These are phyloP conservation scores for Alternaria sp. DNA, from an alignment of 2,329 filamentous ascomycete species.

Conservation along the genomic window DNA sequence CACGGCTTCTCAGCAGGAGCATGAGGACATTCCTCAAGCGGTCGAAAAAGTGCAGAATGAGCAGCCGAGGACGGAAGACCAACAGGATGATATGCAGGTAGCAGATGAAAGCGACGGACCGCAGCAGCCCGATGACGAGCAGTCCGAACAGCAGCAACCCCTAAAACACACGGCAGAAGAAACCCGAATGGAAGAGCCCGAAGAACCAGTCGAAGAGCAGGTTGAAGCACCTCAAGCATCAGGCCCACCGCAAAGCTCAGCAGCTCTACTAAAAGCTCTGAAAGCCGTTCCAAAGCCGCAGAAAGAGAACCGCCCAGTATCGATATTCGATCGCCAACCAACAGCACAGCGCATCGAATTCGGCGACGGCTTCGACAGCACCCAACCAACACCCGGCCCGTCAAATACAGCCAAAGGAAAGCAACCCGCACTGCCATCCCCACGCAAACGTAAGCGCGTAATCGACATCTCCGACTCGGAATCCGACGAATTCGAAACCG, in stretches of 20 bases:
- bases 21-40: neutral
- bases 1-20: neutral
- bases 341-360: slow-evolving; percentile 49
- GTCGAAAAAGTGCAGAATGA: neutral
- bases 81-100: neutral
- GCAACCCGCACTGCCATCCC: slow-evolving; percentile 31
- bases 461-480: slow-evolving; percentile 36
- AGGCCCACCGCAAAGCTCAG: slow-evolving; percentile 29
- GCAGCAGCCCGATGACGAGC: slow-evolving; percentile 8
- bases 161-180: neutral
- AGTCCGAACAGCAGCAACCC: slow-evolving; percentile 2
- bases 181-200: slow-evolving; percentile 5
- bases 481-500: slow-evolving; percentile 55
- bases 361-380: slow-evolving; percentile 45
- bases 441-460: slow-evolving; percentile 32
- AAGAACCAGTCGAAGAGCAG: slow-evolving; percentile 15
- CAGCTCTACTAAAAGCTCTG: slow-evolving; percentile 26
- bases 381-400: slow-evolving; percentile 30
- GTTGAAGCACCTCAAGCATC: slow-evolving; percentile 12
- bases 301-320: slow-evolving; percentile 44
- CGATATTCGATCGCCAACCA: slow-evolving; percentile 51
- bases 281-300: slow-evolving; percentile 26
- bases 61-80: neutral
- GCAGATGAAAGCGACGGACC: neutral
- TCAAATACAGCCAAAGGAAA: slow-evolving; percentile 34